Evolutionary conservation across 495 filamentous ascomycete genomes (phyloP).

Genomic region (Xylaria grammica): DNA sequence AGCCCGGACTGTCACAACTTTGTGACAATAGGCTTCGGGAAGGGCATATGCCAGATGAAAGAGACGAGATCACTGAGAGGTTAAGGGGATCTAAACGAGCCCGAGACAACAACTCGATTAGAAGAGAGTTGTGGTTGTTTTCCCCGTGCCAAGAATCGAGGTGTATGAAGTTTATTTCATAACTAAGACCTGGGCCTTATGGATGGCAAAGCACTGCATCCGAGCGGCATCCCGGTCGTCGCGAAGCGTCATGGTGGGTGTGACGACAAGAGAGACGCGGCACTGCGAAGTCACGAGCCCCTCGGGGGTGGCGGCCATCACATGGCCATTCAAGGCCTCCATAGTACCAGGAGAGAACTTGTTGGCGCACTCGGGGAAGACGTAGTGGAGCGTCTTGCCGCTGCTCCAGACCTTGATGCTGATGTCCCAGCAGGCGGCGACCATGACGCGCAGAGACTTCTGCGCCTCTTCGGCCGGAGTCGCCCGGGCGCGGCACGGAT

Average conservation of each 20-base stretch:
- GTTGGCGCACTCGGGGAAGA: conserved; percentile 37
- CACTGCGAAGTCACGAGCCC: conserved; percentile 38
- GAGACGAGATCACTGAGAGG: neutral
- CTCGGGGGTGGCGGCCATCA: conserved; percentile 21
- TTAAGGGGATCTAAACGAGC: neutral
- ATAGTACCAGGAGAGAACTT: conserved; percentile 35
- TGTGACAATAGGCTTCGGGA: neutral
- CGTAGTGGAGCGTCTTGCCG: conserved; percentile 38
- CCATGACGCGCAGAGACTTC: conserved; percentile 27
- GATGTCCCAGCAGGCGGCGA: conserved; percentile 35
- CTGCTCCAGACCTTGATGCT: conserved; percentile 40
- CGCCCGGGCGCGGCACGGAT: conserved; percentile 25
- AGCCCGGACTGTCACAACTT: neutral
- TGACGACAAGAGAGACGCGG: conserved; percentile 42
- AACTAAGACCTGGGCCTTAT: conserved; percentile 37
- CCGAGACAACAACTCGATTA: neutral
- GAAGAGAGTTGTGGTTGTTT: neutral
- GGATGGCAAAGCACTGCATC: conserved; percentile 30
- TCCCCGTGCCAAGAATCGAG: neutral
- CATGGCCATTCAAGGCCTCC: conserved; percentile 34
- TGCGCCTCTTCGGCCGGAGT: conserved; percentile 19
- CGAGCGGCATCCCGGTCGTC: conserved; percentile 36
- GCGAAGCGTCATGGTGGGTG: conserved; percentile 41
- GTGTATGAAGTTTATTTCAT: conserved; percentile 28
- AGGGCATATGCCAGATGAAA: neutral